Conservation (phyloP, 2,329 filamentous ascomycete genomes). For the Stenocarpella maydis region DNA sequence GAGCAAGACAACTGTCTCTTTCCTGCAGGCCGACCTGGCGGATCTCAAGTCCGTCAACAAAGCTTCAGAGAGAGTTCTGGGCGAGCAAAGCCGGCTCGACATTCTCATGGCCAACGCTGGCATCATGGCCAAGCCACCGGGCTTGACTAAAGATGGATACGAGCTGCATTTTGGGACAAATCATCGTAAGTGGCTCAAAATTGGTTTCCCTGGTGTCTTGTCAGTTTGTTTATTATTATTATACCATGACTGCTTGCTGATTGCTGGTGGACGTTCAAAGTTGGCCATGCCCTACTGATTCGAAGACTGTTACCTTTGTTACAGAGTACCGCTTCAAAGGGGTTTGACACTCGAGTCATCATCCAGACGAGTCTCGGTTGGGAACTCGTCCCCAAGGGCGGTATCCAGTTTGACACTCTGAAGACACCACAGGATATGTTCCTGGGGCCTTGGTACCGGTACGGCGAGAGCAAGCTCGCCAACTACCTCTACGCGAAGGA, state of each 20-base stretch:
- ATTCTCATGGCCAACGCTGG: conserved; percentile 46
- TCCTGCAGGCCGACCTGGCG: conserved; percentile 45
- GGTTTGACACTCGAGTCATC: too few relatives aligned
- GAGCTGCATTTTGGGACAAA: conserved; percentile 51
- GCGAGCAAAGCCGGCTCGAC: conserved; percentile 41
- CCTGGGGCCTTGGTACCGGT: conserved; percentile 41
- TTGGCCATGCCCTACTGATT: too few relatives aligned
- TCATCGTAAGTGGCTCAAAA: too few relatives aligned
- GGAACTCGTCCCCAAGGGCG: conserved; percentile 40
- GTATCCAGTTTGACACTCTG: conserved; percentile 40
- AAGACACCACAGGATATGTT: conserved; percentile 24
- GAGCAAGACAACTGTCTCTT: conserved; percentile 30
- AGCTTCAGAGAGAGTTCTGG: conserved; percentile 15
- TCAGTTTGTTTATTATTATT: too few relatives aligned
- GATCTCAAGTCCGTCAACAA: conserved; percentile 44
- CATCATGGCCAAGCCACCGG: conserved; percentile 45
- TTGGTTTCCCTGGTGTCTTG: too few relatives aligned
- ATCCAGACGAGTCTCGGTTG: too few relatives aligned
- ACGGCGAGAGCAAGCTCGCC: conserved; percentile 56
- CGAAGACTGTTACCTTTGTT: too few relatives aligned
- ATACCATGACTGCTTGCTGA: too few relatives aligned
- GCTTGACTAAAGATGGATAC: conserved; percentile 46
- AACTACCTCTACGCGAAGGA: conserved; percentile 53
- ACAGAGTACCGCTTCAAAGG: too few relatives aligned
- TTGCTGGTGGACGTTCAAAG: too few relatives aligned